Base-by-base conservation (phyloP, 345 rosid species). In the Gossypium anomalum region DNA sequence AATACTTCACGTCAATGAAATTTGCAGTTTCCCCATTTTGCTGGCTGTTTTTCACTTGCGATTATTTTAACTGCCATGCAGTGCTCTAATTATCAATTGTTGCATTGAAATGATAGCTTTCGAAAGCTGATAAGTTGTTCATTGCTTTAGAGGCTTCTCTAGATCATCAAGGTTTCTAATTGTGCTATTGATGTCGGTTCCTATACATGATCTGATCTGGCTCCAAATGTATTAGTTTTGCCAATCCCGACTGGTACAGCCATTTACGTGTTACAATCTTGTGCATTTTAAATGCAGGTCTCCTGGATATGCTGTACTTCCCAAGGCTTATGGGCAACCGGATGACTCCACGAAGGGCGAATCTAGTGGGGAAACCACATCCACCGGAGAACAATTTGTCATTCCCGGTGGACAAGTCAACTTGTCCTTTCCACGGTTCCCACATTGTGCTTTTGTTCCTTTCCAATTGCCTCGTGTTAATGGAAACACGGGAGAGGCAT, bases 251-350 rank as follows among this genome's bases (percentile, higher is more conserved):
- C 68, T n/a, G 49, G 25, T 44, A 67, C 41, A 5, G 2, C 71
- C 19, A 13, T 67, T 67, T 47, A 47, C 34, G 3, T 22, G 25
- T 22, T 23, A 67, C 27, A 67, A 22, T 15, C 7, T 22, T 23
- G 7, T 67, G 49, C 55, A 25, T 68, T 51, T 41, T 79, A 16
- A 55, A 22, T 83, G 81, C 70, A 91, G 97, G 92, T 83, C 92
- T 77, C 87, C 90, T 55, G 92, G 93, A 65, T 79, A 82, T 80
- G 85, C 87, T 16, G 66, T 81, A 70, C 78, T 77, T 72, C 80
- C 90, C 75, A 82, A 82, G 62, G 77, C 70, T 43, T 74, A 56
- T 51, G 68, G 77, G 15, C 75, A 80, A 68, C 67, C 45, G 34
- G 79, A 78, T 47, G 84, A 77, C 47, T 63, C 78, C 44, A 62